Conservation (phyloP, 352 stramenopile genomes). For the Plasmopara muralis region DNA sequence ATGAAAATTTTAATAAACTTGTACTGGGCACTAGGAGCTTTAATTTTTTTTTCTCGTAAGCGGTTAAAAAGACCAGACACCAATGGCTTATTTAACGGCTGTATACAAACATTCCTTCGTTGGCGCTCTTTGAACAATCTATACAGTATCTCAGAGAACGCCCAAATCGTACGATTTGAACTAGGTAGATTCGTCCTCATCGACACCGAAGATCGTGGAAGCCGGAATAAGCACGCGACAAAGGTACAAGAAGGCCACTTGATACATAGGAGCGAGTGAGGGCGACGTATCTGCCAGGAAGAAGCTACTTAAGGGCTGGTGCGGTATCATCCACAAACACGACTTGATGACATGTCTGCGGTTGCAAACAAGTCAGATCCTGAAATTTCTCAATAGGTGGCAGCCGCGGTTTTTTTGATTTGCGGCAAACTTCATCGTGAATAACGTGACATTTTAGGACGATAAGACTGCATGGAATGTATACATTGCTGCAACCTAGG, state of each 20-base stretch:
- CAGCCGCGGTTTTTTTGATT: slow-evolving; percentile 1
- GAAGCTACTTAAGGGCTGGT: not conserved
- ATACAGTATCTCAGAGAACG: no score
- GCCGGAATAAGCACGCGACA: slow-evolving; percentile 4
- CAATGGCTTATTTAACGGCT: not conserved
- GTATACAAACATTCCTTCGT: no score
- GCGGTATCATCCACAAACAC: slow-evolving; percentile 4
- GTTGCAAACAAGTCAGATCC: slow-evolving; percentile 14
- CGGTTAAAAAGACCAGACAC: not conserved
- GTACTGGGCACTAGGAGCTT: not conserved
- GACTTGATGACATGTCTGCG: slow-evolving; percentile 6
- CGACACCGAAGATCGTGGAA: slow-evolving; percentile 5
- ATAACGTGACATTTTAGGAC: slow-evolving; percentile 2
- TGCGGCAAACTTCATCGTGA: slow-evolving; percentile 2
- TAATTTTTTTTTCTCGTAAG: not conserved
- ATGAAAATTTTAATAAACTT: not conserved
- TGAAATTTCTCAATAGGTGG: slow-evolving; percentile 7
- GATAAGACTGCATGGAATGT: slow-evolving; percentile 21
- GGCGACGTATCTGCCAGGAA: not conserved
- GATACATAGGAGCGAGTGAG: no score
- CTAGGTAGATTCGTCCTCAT: slow-evolving; percentile 1
- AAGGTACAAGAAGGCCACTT: not conserved
- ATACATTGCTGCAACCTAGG: slow-evolving; percentile 5
- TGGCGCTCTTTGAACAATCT: no score
- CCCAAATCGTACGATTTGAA: no score